These are phyloP conservation scores for Salix viminalis DNA, from an alignment of 345 rosid species.

Conservation along the genomic window DNA sequence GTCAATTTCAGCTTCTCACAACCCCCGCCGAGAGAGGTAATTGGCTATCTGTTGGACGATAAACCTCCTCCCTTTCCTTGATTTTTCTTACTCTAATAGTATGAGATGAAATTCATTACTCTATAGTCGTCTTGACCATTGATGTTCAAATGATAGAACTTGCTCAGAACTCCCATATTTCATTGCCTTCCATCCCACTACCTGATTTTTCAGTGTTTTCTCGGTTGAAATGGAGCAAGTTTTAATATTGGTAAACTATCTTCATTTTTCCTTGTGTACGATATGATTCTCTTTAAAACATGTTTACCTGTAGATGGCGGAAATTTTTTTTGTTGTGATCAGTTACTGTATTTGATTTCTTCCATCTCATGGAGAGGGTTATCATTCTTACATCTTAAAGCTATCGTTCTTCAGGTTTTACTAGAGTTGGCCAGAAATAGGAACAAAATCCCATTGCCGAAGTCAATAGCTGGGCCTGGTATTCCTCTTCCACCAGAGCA, in stretches of 20 bases:
- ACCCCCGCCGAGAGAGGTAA: slow-evolving; percentile 92
- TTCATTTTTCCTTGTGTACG: not conserved
- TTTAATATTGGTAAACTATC: not conserved
- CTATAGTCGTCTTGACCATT: not conserved
- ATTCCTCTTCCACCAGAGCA: slow-evolving; percentile 83
- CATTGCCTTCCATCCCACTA: not conserved
- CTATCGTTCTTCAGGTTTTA: slow-evolving; percentile 41
- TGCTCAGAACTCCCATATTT: not conserved
- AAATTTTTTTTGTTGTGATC: not conserved
- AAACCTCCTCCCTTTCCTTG: not conserved
- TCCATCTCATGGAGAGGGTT: not conserved
- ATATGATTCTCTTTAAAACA: not conserved
- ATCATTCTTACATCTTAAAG: not conserved
- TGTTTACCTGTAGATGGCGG: not conserved
- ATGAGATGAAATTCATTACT: not conserved
- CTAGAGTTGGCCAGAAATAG: slow-evolving; percentile 73
- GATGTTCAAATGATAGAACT: not conserved
- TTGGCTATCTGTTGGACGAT: not conserved
- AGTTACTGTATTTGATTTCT: not conserved
- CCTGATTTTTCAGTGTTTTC: not conserved
- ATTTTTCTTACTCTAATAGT: too few relatives aligned
- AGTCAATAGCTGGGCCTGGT: slow-evolving; percentile 59
- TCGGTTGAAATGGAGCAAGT: not conserved
- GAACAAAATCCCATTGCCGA: slow-evolving; percentile 85
- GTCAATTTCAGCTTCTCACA: slow-evolving; percentile 89